These are phyloP conservation scores for Ascosphaera aggregata DNA, from an alignment of 2,329 filamentous ascomycete genomes.

Conservation along the genomic window DNA sequence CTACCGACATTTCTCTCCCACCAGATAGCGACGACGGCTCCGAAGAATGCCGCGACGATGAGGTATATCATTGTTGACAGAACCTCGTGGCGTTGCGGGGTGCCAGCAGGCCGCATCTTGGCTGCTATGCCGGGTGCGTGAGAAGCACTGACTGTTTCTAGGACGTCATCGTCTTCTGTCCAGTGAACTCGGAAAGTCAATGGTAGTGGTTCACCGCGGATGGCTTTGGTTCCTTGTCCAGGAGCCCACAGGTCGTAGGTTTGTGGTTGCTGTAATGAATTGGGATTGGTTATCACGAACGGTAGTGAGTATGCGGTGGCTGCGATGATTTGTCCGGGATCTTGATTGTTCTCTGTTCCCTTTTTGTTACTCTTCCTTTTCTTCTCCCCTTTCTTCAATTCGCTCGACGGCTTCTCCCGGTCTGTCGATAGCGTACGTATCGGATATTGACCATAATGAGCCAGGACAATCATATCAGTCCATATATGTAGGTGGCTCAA, in stretches of 20 bases:
- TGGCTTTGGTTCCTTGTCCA: conserved; percentile 36
- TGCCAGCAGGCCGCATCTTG: conserved; percentile 3
- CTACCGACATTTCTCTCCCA: conserved; percentile 14
- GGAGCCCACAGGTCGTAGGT: conserved; percentile 21
- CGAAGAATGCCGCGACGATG: conserved; percentile 14
- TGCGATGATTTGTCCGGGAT: conserved; percentile 60
- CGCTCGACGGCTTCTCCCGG: not conserved
- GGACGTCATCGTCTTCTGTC: conserved; percentile 22
- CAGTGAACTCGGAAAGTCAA: conserved; percentile 63
- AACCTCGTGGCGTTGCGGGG: not conserved
- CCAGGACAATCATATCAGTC: conserved; percentile 69
- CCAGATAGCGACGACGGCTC: conserved; percentile 14
- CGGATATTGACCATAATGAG: conserved; percentile 28
- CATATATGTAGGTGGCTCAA: conserved; percentile 74
- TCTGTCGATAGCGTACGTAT: not conserved
- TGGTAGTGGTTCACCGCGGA: conserved; percentile 70
- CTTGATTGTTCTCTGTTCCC: conserved; percentile 23
- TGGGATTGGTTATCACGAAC: conserved; percentile 28
- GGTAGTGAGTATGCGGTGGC: conserved; percentile 71
- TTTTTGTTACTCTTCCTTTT: conserved; percentile 39
- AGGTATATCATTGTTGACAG: conserved; percentile 6
- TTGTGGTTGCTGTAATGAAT: conserved; percentile 15
- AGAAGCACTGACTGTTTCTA: not conserved
- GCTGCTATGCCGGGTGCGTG: not conserved
- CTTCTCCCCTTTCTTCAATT: conserved; percentile 18